Evolutionary conservation across 495 filamentous ascomycete genomes (phyloP).

Genomic region (Aspergillus sclerotioniger): DNA sequence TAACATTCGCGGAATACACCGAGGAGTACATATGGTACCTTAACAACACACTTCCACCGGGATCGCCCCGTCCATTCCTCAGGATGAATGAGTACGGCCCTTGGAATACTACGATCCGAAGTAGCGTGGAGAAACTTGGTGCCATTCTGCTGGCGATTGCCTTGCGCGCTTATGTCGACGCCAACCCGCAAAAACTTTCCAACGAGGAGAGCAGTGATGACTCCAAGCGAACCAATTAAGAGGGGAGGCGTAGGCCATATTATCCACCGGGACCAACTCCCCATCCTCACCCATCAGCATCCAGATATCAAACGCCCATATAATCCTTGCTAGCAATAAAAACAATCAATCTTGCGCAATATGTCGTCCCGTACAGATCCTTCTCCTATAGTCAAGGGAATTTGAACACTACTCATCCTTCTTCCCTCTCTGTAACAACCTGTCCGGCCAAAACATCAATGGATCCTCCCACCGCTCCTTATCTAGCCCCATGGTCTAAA

Average conservation of each 20-base stretch:
- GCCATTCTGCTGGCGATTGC: slow-evolving; percentile 12
- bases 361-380: slow-evolving; percentile 44
- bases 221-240: too few species aligned
- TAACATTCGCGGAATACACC: slow-evolving; percentile 9
- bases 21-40: slow-evolving; percentile 7
- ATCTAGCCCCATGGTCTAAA: slow-evolving; percentile 44
- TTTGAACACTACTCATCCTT: slow-evolving; percentile 4
- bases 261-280: slow-evolving; percentile 41
- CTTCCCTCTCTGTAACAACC: slow-evolving; percentile 32
- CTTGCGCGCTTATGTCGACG: not conserved
- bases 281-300: slow-evolving; percentile 36
- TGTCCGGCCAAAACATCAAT: slow-evolving; percentile 41
- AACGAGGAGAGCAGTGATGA: not conserved
- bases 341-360: slow-evolving; percentile 52
- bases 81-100: slow-evolving; percentile 18
- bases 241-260: too few species aligned
- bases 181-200: too few species aligned
- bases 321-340: slow-evolving; percentile 42
- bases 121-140: slow-evolving; percentile 5
- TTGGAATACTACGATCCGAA: slow-evolving; percentile 5
- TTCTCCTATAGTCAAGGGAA: slow-evolving; percentile 21
- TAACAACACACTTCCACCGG: not conserved
- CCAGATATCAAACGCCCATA: slow-evolving; percentile 54
- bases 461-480: slow-evolving; percentile 36
- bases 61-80: slow-evolving; percentile 5